Percentiles rank a stretch among this genome's conserved stretches.
phyloP scores from a whole-genome alignment of 345 rosid species.

The Gossypium rotundifolium region DNA sequence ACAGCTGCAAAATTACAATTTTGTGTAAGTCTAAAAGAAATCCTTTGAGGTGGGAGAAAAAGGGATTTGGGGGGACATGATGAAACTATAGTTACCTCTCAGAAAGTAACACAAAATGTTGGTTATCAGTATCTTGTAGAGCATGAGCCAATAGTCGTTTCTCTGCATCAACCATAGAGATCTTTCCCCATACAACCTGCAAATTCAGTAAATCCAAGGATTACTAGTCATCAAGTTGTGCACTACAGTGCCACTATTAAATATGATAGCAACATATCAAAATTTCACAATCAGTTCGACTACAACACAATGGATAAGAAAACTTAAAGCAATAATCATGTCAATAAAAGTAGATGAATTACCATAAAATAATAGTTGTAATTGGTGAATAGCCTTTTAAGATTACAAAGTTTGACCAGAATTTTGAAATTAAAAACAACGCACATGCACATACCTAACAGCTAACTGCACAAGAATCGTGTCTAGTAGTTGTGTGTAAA shows the following conservation, averaged over 20 bases:
- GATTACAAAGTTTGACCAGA: not conserved
- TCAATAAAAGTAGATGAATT: not conserved
- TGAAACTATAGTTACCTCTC: slow-evolving; percentile 53
- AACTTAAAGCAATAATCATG: not conserved
- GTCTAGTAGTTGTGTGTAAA: not conserved
- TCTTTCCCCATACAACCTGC: slow-evolving; percentile 95
- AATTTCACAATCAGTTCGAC: not conserved
- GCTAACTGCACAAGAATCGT: not conserved
- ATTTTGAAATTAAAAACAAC: not conserved
- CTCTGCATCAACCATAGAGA: slow-evolving; percentile 98
- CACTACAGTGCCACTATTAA: not conserved
- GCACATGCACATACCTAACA: not conserved
- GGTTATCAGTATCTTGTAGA: slow-evolving; percentile 83
- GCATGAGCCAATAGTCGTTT: slow-evolving; percentile 81
- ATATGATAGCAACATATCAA: not conserved
- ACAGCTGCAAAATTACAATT: slow-evolving; percentile 56
- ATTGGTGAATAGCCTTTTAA: not conserved
- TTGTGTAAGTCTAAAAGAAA: not conserved
- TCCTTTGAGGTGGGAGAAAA: not conserved
- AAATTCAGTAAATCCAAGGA: slow-evolving; percentile 3
- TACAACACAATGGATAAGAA: not conserved
- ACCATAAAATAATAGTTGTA: not conserved
- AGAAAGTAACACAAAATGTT: slow-evolving; percentile 93
- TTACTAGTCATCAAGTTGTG: not conserved
- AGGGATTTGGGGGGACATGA: not conserved